Base-by-base conservation (phyloP, 2,329 filamentous ascomycete species). In the Diplodia sapinea region DNA sequence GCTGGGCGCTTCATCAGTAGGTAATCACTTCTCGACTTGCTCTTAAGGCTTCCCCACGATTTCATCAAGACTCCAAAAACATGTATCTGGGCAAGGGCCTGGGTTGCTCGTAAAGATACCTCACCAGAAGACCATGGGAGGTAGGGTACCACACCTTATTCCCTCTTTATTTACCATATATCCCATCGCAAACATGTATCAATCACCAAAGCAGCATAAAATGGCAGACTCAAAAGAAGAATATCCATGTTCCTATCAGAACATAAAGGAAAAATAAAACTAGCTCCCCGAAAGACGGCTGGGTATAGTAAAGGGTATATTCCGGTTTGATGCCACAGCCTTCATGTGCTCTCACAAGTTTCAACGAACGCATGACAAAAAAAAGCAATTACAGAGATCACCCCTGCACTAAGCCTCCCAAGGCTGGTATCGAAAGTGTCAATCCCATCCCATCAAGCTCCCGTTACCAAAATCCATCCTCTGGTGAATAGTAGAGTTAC, bases 281-380 rank as follows among this genome's bases (percentile, higher is more conserved):
- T 63, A 52, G 36, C 31, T 63, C 43, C n/a, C 36, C 47, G 31
- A 49, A 63, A 17, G n/a, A 47, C 47, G 59, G 59, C 59, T 63
- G 47, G 43, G 59, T 63, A 63, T 51, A 51, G 47, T 51, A 55
- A 63, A 63, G 59, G 59, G 59, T 63, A 63, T 63, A 63, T 63
- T 63, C 59, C 59, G 59, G 59, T 51, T 63, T 63, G 43, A 38
- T 49, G 38, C 59, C 40, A 40, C 47, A 51, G 31, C 43, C 59
- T 49, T 63, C 23, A 63, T 23, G 47, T 63, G 59, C 47, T 51
- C 59, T 51, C 59, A 36, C 47, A n/a, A 23, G 43, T 47, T 20
- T 38, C 17, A 43, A 62, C 43, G 54, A 49, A 62, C 40, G 33
- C 57, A 62, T 26, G 31, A 63, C 59, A 52, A 63, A 43, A 33